Percentiles rank a stretch among this genome's conserved stretches.
phyloP scores from a whole-genome alignment of 352 stramenopile species.

The Pythium sp. region DNA sequence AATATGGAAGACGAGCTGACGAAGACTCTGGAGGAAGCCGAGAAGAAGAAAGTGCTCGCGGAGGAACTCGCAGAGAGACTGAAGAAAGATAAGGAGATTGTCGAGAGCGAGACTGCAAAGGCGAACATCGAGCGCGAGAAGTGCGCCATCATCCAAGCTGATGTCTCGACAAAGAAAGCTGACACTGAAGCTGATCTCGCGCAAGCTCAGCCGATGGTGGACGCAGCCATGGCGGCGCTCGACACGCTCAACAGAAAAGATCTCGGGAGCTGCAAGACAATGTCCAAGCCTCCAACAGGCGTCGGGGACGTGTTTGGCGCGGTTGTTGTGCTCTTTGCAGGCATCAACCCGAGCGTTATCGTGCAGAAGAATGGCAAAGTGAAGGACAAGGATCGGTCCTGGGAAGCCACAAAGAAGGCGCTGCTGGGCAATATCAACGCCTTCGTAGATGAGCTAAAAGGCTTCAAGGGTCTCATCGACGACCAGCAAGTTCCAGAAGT shows the following conservation, averaged over 20 bases:
- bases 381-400: constrained; percentile 92
- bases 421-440: constrained; percentile 91
- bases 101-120: constrained; percentile 90
- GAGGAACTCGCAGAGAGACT: constrained; percentile 92
- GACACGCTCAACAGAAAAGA: constrained; percentile 91
- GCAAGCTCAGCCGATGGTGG: constrained; percentile 76
- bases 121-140: constrained; percentile 90
- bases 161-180: constrained; percentile 89
- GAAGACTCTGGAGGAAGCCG: constrained; percentile 87
- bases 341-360: constrained; percentile 62
- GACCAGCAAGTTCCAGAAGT: constrained; percentile 60
- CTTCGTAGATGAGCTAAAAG: constrained; percentile 91
- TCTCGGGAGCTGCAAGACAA: constrained; percentile 89
- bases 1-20: constrained; percentile 93
- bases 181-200: constrained; percentile 76
- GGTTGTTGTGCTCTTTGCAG: constrained; percentile 75
- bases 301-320: constrained; percentile 86
- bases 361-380: constrained; percentile 94
- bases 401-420: constrained; percentile 92
- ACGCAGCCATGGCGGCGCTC: constrained; percentile 86
- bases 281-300: constrained; percentile 87
- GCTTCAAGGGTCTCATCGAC: constrained; percentile 70
- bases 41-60: constrained; percentile 91
- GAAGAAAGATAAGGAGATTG: constrained; percentile 89
- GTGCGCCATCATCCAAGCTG: constrained; percentile 90